These are phyloP conservation scores for Coniochaeta sp. DNA, from an alignment of 2,329 filamentous ascomycete species.

Conservation along the genomic window DNA sequence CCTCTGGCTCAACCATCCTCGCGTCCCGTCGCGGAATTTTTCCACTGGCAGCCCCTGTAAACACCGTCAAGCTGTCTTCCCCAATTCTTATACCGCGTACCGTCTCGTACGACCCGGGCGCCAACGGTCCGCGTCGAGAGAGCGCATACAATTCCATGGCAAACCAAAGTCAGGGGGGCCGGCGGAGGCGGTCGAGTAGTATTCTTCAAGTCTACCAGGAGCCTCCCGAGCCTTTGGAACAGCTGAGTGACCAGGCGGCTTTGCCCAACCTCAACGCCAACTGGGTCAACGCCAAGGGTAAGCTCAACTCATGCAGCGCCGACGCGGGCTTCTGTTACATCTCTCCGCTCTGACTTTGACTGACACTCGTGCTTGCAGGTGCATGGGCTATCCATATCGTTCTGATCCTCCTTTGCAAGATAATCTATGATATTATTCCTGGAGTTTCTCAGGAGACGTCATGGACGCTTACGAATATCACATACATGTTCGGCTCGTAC, in stretches of 20 bases:
- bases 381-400: conserved; percentile 98
- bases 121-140: conserved; percentile 57
- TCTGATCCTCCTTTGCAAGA: conserved; percentile 84
- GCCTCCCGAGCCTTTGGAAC: conserved; percentile 91
- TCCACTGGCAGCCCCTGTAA: conserved; percentile 30
- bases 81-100: conserved; percentile 79
- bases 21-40: conserved; percentile 16
- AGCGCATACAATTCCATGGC: conserved; percentile 50
- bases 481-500: conserved; percentile 98
- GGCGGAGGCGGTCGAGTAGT: conserved; percentile 93
- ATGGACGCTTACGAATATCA: conserved; percentile 97
- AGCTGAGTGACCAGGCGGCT: conserved; percentile 92
- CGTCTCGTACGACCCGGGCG: conserved; percentile 84
- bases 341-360: background rate
- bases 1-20: background rate
- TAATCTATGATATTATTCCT: conserved; percentile 94
- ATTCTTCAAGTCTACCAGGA: conserved; percentile 90
- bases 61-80: conserved; percentile 95
- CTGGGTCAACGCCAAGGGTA: conserved; percentile 99
- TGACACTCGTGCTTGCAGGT: conserved; percentile 44
- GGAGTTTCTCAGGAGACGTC: conserved; percentile 96
- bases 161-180: conserved; percentile 58
- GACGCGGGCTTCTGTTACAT: background rate
- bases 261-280: conserved; percentile 94
- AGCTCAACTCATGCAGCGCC: conserved; percentile 21